Percentiles rank a stretch among this genome's conserved stretches.
Evolutionary conservation across 352 stramenopile genomes (phyloP).

Genomic region (Phytophthora citrophthora): DNA sequence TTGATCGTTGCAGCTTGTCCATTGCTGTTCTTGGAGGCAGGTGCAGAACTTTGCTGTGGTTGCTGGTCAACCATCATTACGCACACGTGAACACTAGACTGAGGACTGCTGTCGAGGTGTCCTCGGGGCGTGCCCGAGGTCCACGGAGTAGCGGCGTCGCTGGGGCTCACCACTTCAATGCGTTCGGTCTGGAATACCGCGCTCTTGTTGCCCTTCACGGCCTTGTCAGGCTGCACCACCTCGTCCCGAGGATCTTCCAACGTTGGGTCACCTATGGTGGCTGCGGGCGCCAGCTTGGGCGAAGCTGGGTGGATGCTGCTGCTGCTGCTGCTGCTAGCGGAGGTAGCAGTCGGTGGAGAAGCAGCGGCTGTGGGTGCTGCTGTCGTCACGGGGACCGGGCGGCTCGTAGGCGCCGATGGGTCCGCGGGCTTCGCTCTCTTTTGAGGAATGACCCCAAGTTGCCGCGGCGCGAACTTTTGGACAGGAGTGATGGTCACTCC

Average conservation of each 20-base stretch:
- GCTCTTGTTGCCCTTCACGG: slow-evolving; percentile 31
- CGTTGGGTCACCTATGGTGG: slow-evolving; percentile 55
- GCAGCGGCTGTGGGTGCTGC: slow-evolving; percentile 2
- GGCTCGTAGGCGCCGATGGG: slow-evolving; percentile 5
- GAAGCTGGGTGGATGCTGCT: slow-evolving; percentile 15
- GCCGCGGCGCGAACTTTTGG: slow-evolving; percentile 34
- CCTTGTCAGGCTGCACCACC: slow-evolving; percentile 40
- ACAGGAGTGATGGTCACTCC: slow-evolving; percentile 52
- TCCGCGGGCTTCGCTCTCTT: slow-evolving; percentile 48
- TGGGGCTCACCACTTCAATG: slow-evolving; percentile 65
- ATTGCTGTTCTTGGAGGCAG: slow-evolving; percentile 15
- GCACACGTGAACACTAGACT: slow-evolving; percentile 55
- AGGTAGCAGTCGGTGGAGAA: background rate
- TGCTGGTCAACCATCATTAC: slow-evolving; percentile 74
- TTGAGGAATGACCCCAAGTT: slow-evolving; percentile 59
- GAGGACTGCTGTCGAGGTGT: slow-evolving; percentile 28
- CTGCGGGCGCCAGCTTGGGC: slow-evolving; percentile 27
- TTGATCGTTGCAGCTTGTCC: slow-evolving; percentile 17
- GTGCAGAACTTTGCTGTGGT: slow-evolving; percentile 34
- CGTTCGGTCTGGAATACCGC: slow-evolving; percentile 44
- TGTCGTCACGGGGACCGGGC: slow-evolving; percentile 2
- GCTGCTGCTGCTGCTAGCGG: slow-evolving; percentile 6
- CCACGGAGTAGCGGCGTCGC: slow-evolving; percentile 50
- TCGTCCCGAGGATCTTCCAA: slow-evolving; percentile 43
- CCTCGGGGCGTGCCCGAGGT: slow-evolving; percentile 46